phyloP scores from a whole-genome alignment of 192 early-diverging fungal genomes.

The Chytriomyces confervae region DNA sequence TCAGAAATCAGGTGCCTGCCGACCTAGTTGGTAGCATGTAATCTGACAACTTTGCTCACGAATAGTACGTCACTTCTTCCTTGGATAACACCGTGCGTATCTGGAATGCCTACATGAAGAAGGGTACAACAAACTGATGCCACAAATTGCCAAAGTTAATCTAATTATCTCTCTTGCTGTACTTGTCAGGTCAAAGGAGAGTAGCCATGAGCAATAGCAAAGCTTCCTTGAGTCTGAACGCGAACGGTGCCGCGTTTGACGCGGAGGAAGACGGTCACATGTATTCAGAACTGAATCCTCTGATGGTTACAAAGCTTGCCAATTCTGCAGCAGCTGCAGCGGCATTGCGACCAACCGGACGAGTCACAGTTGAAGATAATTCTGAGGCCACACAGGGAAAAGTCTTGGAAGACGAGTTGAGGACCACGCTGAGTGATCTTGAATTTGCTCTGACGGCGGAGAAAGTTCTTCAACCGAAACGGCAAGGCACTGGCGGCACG shows the following conservation, averaged over 20 bases:
- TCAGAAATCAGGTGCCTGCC: constrained; percentile 51
- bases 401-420: constrained; percentile 50
- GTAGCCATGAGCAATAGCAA: neutral
- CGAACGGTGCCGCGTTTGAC: neutral
- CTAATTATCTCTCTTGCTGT: neutral
- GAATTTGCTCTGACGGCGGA: constrained; percentile 43
- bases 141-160: neutral
- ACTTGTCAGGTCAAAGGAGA: constrained; percentile 2
- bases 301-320: constrained; percentile 48
- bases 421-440: constrained; percentile 47
- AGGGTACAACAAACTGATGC: constrained; percentile 32
- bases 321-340: constrained; percentile 18
- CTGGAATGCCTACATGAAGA: constrained; percentile 65
- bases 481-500: neutral
- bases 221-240: neutral
- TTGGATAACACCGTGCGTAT: constrained; percentile 67
- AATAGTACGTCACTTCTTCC: constrained; percentile 60
- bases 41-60: neutral
- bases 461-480: neutral
- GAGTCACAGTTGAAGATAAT: constrained; percentile 4
- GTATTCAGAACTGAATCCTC: constrained; percentile 52
- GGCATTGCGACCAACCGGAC: neutral
- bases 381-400: constrained; percentile 25
- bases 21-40: constrained; percentile 13
- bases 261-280: constrained; percentile 22